Conservation (phyloP, 306 rosid species). For the Oxytropis ochrocephala region DNA sequence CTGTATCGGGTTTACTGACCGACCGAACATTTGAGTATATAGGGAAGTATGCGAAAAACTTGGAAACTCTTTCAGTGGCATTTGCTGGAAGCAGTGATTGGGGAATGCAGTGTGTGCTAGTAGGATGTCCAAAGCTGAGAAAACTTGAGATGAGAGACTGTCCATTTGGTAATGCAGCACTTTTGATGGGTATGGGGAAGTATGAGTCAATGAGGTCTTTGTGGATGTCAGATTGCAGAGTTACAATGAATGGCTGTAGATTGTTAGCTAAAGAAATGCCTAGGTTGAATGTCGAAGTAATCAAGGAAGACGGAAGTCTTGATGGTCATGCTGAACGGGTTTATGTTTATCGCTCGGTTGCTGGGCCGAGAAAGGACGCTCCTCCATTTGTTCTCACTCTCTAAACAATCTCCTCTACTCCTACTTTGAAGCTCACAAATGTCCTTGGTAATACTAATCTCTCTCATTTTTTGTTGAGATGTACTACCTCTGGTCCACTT, state of each 20-base stretch:
- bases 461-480: no score
- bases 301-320: conserved; percentile 46
- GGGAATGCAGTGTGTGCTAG: conserved; percentile 71
- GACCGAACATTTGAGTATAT: conserved; percentile 72
- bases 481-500: no score
- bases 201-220: conserved; percentile 79
- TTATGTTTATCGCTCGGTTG: conserved; percentile 75
- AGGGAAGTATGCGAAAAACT: conserved; percentile 65
- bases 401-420: conserved; percentile 3
- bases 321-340: conserved; percentile 45
- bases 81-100: conserved; percentile 75
- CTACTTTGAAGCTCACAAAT: conserved; percentile 11
- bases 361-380: conserved; percentile 78
- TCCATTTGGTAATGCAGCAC: conserved; percentile 75
- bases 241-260: conserved; percentile 57
- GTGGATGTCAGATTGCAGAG: conserved; percentile 81
- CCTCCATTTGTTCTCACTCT: conserved; percentile 78
- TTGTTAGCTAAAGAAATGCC: conserved; percentile 58
- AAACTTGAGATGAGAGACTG: conserved; percentile 82
- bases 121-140: conserved; percentile 74
- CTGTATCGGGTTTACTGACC: conserved; percentile 65
- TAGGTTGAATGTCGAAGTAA: conserved; percentile 79
- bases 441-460: conserved; percentile 31
- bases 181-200: conserved; percentile 50
- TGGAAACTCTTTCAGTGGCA: conserved; percentile 82